Evolutionary conservation across 768 basidiomycete genomes (phyloP), one percentile per base, ranked within the genome.

Genomic region (Suillus clintonianus): DNA sequence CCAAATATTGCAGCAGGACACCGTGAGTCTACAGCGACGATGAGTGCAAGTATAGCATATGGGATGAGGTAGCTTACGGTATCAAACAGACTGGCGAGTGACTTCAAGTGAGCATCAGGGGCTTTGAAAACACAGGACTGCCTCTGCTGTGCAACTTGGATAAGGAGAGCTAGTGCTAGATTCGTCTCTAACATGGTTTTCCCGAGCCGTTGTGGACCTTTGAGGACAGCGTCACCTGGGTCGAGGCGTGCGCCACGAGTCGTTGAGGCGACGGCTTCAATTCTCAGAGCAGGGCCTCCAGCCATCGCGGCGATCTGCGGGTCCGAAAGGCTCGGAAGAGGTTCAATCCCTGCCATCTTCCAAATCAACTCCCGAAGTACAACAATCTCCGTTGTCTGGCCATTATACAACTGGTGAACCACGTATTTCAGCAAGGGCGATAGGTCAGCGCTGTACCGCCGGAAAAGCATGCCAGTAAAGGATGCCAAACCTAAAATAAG

Each of bases 291-390:
- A 4, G 92, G 88, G 5, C 97, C 97, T 53, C 96, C 94, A 7
- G 92, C 93, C 88, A 97, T 96, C 6, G 94, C 94, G 45, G 83
- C 75, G 59, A 99, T 87, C 75, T 99, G 96, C 0, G 88, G 82
- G 64, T 97, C 94, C 0, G 95, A 92, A 42, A 98, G 79, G 73
- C 89, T 95, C 0, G 94, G 92, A 58, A 97, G 80, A 4, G 95
- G 94, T 70, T 97, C 91, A 63, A 97, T 93, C 4, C 92, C 95
- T 6, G 95, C 91, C 94, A 98, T 97, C 73, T 94, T 93, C 85
- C 89, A 91, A 58, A 99, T 94, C 58, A 99, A 79, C 71, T 97
- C 95, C 37, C 91, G 87, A n/a, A 99, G 81, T 27, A 99, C 92
- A 24, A 95, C 85, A 50, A 98, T 89, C 70, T 99, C 95, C 13